Base-by-base conservation (phyloP, 164 flowering plant genomes). In the Magnolia changhungtana region DNA sequence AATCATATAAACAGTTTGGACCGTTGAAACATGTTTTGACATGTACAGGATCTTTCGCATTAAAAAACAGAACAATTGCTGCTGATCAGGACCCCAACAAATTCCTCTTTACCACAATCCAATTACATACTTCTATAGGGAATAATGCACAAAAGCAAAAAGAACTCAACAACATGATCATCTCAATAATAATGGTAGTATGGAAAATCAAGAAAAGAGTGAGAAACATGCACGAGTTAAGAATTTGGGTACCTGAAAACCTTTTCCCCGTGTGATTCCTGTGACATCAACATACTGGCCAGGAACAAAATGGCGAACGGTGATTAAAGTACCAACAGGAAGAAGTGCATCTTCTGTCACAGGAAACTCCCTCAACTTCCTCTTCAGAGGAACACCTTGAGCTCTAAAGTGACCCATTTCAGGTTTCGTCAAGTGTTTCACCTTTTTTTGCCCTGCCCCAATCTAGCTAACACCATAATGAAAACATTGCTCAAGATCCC, bases 331-430 rank as follows among this genome's bases (percentile, higher is more conserved):
- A 75, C 99, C 99, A 81, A 91, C 84, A n/a, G 99, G 98, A 69
- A 96, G 93, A 76, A 96, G 94, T 0, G 91, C 99, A 85, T 96
- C 99, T 80, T 94, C 93, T 11, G 98, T 89, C 29, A 96, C 97
- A 1, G 95, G 99, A 68, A 96, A 96, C 85, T 96, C 99, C 83
- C 85, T 88, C 81, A 96, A 80, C 80, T 96, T 94, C 82, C 99
- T 89, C 87, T 91, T 96, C 90, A 96, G 55, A 11, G 96, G 96
- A 68, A 96, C 97, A 50, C 91, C 97, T 82, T 92, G 99, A 75
- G 97, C 92, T 85, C 99, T 89, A 84, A 92, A 96, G 86, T 96
- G 99, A 63, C 99, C 99, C 73, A 96, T 88, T 82, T 94, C 97
- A 20, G 99, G 92, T 72, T 91, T 92, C 4, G 89, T 92, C 89